phyloP scores from a whole-genome alignment of 805 yeast species.

The Ogataea saltuana region DNA sequence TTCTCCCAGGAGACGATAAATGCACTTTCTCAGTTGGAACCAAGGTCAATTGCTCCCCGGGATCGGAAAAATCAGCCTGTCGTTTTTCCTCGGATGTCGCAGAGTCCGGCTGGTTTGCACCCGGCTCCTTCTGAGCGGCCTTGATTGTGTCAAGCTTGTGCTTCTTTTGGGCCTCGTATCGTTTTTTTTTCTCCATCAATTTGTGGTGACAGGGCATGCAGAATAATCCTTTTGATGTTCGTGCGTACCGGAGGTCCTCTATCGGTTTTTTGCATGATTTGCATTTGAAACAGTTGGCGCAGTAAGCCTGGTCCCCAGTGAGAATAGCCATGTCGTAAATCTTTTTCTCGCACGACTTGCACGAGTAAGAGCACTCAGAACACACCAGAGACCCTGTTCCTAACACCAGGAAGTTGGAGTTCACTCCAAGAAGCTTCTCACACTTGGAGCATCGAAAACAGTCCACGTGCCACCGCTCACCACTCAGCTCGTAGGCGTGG shows the following conservation, averaged over 20 bases:
- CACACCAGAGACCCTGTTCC: slow-evolving; percentile 94
- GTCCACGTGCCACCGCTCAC: slow-evolving; percentile 92
- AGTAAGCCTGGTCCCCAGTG: slow-evolving; percentile 94
- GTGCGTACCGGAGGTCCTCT: slow-evolving; percentile 86
- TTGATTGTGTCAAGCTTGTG: slow-evolving; percentile 6
- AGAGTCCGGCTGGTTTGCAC: not conserved
- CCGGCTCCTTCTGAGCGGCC: not conserved
- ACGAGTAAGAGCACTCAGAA: slow-evolving; percentile 87
- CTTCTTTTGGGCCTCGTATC: slow-evolving; percentile 51
- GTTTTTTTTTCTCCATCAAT: slow-evolving; percentile 71
- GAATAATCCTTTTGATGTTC: slow-evolving; percentile 89
- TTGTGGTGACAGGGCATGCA: slow-evolving; percentile 92
- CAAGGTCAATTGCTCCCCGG: slow-evolving; percentile 14
- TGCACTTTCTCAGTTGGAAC: slow-evolving; percentile 17
- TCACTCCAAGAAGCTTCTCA: slow-evolving; percentile 72
- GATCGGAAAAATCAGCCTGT: slow-evolving; percentile 10
- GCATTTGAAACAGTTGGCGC: slow-evolving; percentile 87
- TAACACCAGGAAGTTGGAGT: slow-evolving; percentile 84
- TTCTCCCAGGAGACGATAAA: slow-evolving; percentile 19
- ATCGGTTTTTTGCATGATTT: slow-evolving; percentile 83
- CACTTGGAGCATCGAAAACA: slow-evolving; percentile 93
- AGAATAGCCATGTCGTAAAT: slow-evolving; percentile 92
- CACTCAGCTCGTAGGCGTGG: slow-evolving; percentile 93
- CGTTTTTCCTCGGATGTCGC: slow-evolving; percentile 5
- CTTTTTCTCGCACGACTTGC: slow-evolving; percentile 80